Conservation (phyloP, 108 stramenopile genomes). For the Stephanodiscus triporus region DNA sequence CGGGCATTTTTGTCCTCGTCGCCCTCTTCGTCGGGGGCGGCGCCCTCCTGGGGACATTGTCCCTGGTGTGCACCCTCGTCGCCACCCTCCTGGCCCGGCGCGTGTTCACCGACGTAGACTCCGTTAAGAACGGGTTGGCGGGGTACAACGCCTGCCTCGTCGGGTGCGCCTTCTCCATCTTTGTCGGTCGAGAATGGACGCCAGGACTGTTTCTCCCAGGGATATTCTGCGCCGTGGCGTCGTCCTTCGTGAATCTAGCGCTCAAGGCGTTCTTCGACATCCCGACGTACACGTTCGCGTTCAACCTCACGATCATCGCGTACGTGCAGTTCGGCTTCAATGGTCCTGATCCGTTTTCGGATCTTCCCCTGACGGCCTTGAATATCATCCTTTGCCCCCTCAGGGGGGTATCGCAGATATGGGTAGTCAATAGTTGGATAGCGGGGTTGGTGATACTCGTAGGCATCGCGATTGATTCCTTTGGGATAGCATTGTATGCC, state of each 20-base stretch:
- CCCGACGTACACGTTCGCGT: neutral
- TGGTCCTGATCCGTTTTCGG: neutral
- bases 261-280: neutral
- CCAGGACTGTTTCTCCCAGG: neutral
- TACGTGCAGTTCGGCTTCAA: neutral
- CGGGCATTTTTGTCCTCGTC: neutral
- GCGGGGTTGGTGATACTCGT: neutral
- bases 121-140: neutral
- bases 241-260: neutral
- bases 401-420: neutral
- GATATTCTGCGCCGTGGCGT: neutral
- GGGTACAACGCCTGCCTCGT: conserved; percentile 3
- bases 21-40: conserved; percentile 2
- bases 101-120: neutral
- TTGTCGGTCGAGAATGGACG: neutral
- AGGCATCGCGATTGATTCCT: neutral
- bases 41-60: neutral
- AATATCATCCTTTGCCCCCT: neutral
- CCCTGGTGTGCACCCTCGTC: neutral
- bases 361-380: neutral
- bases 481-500: neutral
- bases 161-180: neutral
- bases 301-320: neutral
- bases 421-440: neutral
- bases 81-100: neutral